phyloP scores from a whole-genome alignment of 1,284 basidiomycete genomes.

The Vanrija pseudolonga region DNA sequence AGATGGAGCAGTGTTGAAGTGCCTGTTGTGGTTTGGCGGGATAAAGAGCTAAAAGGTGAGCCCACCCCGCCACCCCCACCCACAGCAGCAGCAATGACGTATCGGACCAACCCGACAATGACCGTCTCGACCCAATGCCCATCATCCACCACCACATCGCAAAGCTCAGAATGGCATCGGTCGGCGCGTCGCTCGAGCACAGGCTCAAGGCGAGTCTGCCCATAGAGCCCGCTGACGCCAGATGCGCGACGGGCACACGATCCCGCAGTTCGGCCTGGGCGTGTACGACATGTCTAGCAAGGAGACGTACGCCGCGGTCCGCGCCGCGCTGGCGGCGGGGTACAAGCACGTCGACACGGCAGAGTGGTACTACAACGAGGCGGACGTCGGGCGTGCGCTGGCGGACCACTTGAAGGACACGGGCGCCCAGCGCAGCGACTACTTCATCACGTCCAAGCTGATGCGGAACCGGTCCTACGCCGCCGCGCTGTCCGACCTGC shows the following conservation, averaged over 20 bases:
- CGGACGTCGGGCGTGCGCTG: slow-evolving; percentile 60
- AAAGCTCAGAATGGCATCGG: not conserved
- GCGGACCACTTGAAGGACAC: slow-evolving; percentile 52
- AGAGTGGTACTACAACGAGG: slow-evolving; percentile 63
- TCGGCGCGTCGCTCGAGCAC: slow-evolving; percentile 5
- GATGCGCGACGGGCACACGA: slow-evolving; percentile 61
- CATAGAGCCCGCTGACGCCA: slow-evolving; percentile 22
- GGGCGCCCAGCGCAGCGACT: slow-evolving; percentile 54
- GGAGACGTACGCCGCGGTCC: slow-evolving; percentile 59
- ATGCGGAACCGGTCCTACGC: slow-evolving; percentile 59
- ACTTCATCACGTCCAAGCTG: slow-evolving; percentile 69
- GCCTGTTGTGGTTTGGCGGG: no score
- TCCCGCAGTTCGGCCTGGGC: slow-evolving; percentile 64
- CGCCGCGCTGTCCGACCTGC: slow-evolving; percentile 54
- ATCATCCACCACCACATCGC: no score
- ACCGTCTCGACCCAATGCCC: no score
- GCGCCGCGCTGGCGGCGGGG: slow-evolving; percentile 63
- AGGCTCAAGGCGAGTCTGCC: slow-evolving; percentile 13
- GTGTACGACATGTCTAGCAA: slow-evolving; percentile 62
- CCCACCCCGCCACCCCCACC: no score
- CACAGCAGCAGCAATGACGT: no score
- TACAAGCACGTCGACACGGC: slow-evolving; percentile 63
- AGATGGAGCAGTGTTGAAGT: no score
- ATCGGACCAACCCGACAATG: no score
- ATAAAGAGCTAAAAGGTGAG: no score